These are phyloP conservation scores for Larix kaempferi DNA, from an alignment of 75 land plant species.

Conservation along the genomic window DNA sequence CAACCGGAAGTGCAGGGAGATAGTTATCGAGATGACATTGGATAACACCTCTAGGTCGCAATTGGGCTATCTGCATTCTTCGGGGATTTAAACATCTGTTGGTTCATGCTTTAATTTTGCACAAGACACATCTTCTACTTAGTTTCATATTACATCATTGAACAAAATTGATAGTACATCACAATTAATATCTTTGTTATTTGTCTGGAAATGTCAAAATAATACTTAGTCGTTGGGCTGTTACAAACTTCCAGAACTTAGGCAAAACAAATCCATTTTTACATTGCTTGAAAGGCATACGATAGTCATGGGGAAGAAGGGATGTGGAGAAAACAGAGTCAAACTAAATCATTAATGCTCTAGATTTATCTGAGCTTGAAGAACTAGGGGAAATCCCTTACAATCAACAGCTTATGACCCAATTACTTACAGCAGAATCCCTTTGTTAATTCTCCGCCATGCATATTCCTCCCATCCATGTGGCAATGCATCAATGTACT, in stretches of 20 bases:
- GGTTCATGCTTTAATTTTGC: too few species aligned
- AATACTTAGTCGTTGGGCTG: not conserved
- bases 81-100: too few species aligned
- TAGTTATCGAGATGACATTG: too few species aligned
- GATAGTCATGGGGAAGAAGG: not conserved
- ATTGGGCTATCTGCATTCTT: too few species aligned
- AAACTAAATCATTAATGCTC: not conserved
- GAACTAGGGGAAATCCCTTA: not conserved
- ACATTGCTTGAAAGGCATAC: not conserved
- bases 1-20: too few species aligned
- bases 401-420: not conserved
- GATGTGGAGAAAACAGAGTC: not conserved
- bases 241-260: not conserved
- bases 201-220: not conserved
- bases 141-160: too few species aligned
- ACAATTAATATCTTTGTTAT: too few species aligned
- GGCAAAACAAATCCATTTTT: not conserved
- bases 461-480: constrained; percentile 97
- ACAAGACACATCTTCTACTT: too few species aligned
- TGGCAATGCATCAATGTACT: constrained; percentile 87
- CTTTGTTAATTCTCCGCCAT: constrained; percentile 94
- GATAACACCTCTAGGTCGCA: too few species aligned
- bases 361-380: not conserved
- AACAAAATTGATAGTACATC: too few species aligned
- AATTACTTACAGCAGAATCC: constrained; percentile 60